phyloP scores from a whole-genome alignment of 2,329 filamentous ascomycete species.

The Aspergillus hiratsukae region DNA sequence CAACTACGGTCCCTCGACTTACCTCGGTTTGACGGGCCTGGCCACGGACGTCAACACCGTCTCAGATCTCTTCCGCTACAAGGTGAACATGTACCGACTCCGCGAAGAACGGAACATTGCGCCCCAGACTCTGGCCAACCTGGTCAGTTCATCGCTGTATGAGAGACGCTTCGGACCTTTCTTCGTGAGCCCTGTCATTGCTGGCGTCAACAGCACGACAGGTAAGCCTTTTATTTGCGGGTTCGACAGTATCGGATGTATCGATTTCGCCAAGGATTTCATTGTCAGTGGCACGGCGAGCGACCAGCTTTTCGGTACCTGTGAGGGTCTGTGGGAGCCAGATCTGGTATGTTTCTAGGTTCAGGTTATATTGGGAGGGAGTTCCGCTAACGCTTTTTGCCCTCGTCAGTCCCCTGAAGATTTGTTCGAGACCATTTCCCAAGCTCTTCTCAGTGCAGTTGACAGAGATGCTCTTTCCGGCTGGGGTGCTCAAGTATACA shows the following conservation, averaged over 20 bases:
- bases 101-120: constrained; percentile 96
- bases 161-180: constrained; percentile 94
- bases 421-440: constrained; percentile 96
- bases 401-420: constrained; percentile 71
- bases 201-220: constrained; percentile 89
- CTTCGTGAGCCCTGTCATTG: constrained; percentile 92
- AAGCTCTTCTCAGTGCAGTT: constrained; percentile 89
- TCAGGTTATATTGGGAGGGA: not conserved
- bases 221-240: constrained; percentile 97
- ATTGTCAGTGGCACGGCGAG: constrained; percentile 95
- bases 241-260: constrained; percentile 98
- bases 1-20: constrained; percentile 84
- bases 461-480: constrained; percentile 95
- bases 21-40: constrained; percentile 91
- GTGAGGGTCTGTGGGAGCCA: constrained; percentile 95
- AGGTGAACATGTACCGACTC: constrained; percentile 99
- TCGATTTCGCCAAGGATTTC: constrained; percentile 99
- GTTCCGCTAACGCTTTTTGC: not conserved
- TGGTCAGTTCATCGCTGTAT: constrained; percentile 86
- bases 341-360: constrained; percentile 66
- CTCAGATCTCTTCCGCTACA: constrained; percentile 96
- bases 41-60: constrained; percentile 95
- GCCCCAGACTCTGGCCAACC: constrained; percentile 91
- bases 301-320: constrained; percentile 98
- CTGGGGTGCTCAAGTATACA: constrained; percentile 98